Conservation (phyloP, 306 rosid genomes). For the Dryas octopetala region DNA sequence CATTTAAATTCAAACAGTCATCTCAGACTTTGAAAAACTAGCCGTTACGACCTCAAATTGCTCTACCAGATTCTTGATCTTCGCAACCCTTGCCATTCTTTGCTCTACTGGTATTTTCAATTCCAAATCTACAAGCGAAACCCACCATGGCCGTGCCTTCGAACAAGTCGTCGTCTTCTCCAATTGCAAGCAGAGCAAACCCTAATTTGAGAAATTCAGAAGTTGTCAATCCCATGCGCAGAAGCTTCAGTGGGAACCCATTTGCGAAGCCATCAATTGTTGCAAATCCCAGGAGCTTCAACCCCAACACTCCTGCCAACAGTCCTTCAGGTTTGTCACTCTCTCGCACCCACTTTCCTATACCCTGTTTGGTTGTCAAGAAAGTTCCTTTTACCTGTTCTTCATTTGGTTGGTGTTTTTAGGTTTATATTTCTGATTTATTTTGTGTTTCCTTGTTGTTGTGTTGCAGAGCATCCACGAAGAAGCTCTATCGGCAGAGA, state of each 20-base stretch:
- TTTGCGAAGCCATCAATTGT: slow-evolving; percentile 57
- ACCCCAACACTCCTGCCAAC: slow-evolving; percentile 61
- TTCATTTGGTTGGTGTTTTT: background rate
- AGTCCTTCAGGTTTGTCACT: slow-evolving; percentile 64
- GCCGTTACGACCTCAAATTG: slow-evolving; percentile 51
- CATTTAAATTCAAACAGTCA: slow-evolving; percentile 29
- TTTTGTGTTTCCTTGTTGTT: background rate
- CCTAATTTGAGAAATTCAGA: slow-evolving; percentile 67
- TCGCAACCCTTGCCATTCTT: background rate
- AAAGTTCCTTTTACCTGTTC: background rate
- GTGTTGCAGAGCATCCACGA: slow-evolving; percentile 47
- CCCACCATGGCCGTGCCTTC: slow-evolving; percentile 45
- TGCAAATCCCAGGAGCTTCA: slow-evolving; percentile 41
- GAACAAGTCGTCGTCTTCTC: slow-evolving; percentile 50
- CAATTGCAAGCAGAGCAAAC: slow-evolving; percentile 34
- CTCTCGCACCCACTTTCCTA: background rate
- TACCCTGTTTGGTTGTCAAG: slow-evolving; percentile 33
- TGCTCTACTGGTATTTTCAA: background rate
- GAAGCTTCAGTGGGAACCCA: slow-evolving; percentile 75
- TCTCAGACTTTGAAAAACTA: slow-evolving; percentile 31
- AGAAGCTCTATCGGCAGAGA: slow-evolving; percentile 48
- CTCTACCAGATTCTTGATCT: slow-evolving; percentile 16
- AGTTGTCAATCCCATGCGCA: slow-evolving; percentile 47
- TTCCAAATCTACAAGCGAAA: background rate
- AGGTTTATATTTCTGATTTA: background rate